Evolutionary conservation across 2,329 filamentous ascomycete species (phyloP), one percentile per base, ranked within the genome.

Genomic region (Bipolaris sorokiniana): DNA sequence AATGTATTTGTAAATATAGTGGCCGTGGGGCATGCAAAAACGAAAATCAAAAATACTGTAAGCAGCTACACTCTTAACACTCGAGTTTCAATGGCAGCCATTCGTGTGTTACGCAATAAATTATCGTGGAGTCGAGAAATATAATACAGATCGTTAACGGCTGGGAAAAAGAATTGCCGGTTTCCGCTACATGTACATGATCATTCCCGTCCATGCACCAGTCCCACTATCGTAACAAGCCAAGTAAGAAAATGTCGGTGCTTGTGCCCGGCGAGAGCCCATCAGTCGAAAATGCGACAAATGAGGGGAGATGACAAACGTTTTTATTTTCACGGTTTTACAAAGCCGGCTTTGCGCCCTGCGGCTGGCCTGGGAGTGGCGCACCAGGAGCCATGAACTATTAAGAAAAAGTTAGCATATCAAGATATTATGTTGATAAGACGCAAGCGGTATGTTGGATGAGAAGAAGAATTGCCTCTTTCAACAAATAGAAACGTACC

Each of bases 401-500:
- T 7, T 3, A 9, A 11, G 10, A 38, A 38, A 38, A 36, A 4
- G 52, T 70, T 58, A 70, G 64, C 51, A 31, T 23, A 47, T 37
- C 11, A 13, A 7, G 9, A 15, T 23, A n/a, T n/a, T 9, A 5
- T 7, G 18, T 42, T 15, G 7, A 42, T 13, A 26, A 26, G 15
- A 7, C 38, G 11, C 11, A 9, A 36, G 34, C 7, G 10, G 7
- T 10, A 9, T 28, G 9, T 28, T 28, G 26, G 26, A 7, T 3
- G 9, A 28, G 26, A 28, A 28, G 26, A 28, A 28, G 26, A 10
- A 28, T 3, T 28, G 26, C 9, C 26, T 23, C 16, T 37, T 44
- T 7, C 1, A 28, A 55, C 36, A n/a, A 6, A n/a, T 3, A 23
- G 11, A 7, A 6, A 64, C 59, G 11, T 67, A 89, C 86, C 82